Evolutionary conservation across 441 rosid species (phyloP), one percentile per base, ranked within the genome.

Genomic region (Syzygium syzygioides): DNA sequence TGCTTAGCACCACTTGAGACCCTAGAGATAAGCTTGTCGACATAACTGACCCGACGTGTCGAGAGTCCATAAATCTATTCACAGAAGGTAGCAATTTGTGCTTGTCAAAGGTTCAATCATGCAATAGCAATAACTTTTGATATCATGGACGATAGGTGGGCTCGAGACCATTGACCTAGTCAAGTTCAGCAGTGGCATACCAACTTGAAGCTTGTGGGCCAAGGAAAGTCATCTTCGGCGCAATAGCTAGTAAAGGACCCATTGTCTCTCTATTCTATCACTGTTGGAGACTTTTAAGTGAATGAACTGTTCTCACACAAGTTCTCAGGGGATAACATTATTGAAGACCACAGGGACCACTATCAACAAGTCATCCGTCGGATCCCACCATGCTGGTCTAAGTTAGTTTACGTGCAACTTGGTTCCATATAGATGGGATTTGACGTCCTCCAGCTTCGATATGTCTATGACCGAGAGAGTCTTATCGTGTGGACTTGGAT

Each of bases 11-110:
- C 37, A 64, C 32, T 20, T 4, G 6, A 64, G 23, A 64, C 23
- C 23, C 76, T 64, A 64, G 37, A 30, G 32, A 55, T 23, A 55
- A 55, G 25, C 57, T 55, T 55, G 25, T 55, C 4, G 8, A 55
- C 10, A 64, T 64, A 15, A 20, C 23, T 3, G 0, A 17, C 1
- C 23, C 0, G 19, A n/a, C 19, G 0, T 17, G 4, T 62, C 34
- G 8, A 0, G 76, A 64, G 20, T 64, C 41, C 37, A 64, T 30
- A 64, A 64, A n/a, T 9, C 3, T 64, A 37, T 64, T 18, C 71
- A n/a, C 20, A 4, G 17, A 34, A 64, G 41, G 76, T 30, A 30
- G 76, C 20, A 17, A 7, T 45, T 45, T 45, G 71, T 64, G 37
- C 71, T 62, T 7, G 68, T 62, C 34, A 62, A 32, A 7, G 34